Percentiles rank a stretch among this genome's conserved stretches.
phyloP scores from a whole-genome alignment of 257 asterid species.

The Solanum sitiens region DNA sequence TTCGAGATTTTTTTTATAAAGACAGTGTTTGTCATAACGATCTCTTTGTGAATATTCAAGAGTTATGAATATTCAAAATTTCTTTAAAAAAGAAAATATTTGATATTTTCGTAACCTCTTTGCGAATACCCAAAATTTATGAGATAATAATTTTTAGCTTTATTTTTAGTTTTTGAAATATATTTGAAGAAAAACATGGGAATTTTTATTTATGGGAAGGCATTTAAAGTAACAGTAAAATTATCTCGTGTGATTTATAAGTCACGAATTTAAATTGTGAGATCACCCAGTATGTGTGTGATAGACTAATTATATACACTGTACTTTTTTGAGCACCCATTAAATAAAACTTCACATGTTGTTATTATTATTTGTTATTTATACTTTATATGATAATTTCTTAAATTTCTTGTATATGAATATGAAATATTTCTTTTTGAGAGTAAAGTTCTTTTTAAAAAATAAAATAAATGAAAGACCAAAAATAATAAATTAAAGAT shows the following conservation, averaged over 20 bases:
- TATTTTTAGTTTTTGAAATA: background rate
- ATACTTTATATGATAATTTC: background rate
- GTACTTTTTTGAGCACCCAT: too few relatives aligned
- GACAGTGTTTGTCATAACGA: too few relatives aligned
- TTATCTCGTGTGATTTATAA: background rate
- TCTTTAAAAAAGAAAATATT: too few relatives aligned
- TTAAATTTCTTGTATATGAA: background rate
- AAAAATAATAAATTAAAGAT: background rate
- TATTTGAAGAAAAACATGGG: background rate
- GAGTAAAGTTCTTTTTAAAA: background rate
- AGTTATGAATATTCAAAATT: too few relatives aligned
- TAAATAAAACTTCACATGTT: background rate
- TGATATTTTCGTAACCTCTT: too few relatives aligned
- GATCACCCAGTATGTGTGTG: background rate
- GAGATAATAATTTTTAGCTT: background rate
- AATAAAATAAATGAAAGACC: background rate
- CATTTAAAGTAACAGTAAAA: background rate
- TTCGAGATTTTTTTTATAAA: too few relatives aligned
- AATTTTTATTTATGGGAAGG: background rate
- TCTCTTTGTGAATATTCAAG: too few relatives aligned
- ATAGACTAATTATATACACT: background rate
- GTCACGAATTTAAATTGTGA: background rate
- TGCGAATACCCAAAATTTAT: too few relatives aligned
- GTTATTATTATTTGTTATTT: background rate
- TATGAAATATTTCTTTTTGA: background rate